Base-by-base conservation (phyloP, 1,139 yeast species). In the Wickerhamomyces sp. region DNA sequence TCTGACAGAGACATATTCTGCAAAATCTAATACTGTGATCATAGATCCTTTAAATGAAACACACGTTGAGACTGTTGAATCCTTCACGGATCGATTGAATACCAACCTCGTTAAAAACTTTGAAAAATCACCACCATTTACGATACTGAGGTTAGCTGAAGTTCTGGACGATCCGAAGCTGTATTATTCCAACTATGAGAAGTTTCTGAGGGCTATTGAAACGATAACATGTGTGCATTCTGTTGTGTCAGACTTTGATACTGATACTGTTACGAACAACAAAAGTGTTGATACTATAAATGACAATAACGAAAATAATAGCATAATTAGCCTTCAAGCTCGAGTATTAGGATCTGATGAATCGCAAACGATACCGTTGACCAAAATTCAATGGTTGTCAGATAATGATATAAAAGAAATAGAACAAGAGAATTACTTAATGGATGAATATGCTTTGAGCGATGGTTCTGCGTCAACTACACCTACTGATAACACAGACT, bases 61-160 rank as follows among this genome's bases (percentile, higher is more conserved):
- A 0, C 14, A 31, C 7, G 28, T 14, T 4, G 38, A 52, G 22
- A 49, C 62, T 1, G 43, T 58, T 2, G 49, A 47, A 4, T 45
- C 50, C 13, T 46, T 54, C 39, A 42, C 43, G 3, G 35, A 30
- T n/a, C 47, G 54, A 7, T 45, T 67, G 10, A 40, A 54, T 14
- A 36, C 40, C 1, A 46, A 53, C 21, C 49, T 74, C 28, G 15
- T n/a, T 1, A 44, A 37, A 3, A 54, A 52, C 28, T 76, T 73
- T 47, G 18, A 42, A 1, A 45, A 49, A 1, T 43, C 55, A 2
- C 81, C 86, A 1, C 88, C 87, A 0, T 81, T 78, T 55, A 80
- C 86, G 0, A 52, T 78, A 2, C 65, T 69, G 35, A 58, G 88
- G 39, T 48, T 81, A 8, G 72, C 79, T 0, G 88, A 81, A 54